phyloP scores from a whole-genome alignment of 176 grass and related monocot species.

The Oropetium thomaeum region DNA sequence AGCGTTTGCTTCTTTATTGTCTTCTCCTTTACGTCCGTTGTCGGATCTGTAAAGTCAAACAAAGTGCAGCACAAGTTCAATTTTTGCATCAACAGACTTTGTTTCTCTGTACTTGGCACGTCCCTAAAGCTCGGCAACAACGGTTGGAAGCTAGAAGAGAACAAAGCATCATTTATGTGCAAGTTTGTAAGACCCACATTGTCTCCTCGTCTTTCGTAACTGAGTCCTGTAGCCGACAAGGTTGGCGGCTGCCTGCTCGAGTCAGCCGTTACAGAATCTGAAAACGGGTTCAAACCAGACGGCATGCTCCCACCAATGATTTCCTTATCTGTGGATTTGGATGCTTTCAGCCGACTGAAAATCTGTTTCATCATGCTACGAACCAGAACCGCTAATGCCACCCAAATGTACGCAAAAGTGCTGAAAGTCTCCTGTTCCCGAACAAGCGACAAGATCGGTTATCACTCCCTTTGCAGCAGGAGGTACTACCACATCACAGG shows the following conservation, averaged over 20 bases:
- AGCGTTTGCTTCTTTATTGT: constrained; percentile 38
- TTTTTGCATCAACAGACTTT: constrained; percentile 38
- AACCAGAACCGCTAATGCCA: constrained; percentile 7
- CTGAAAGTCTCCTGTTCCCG: background rate
- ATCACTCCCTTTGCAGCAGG: background rate
- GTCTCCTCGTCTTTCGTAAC: constrained; percentile 7
- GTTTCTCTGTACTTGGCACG: constrained; percentile 39
- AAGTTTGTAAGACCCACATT: background rate
- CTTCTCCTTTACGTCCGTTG: constrained; percentile 38
- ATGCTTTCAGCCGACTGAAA: constrained; percentile 27
- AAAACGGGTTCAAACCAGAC: background rate
- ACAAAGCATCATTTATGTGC: background rate
- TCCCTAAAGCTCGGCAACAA: constrained; percentile 56
- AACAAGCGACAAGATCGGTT: background rate
- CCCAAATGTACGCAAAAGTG: background rate
- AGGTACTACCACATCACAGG: background rate
- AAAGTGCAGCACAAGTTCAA: constrained; percentile 37
- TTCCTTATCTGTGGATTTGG: constrained; percentile 29
- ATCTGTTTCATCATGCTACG: constrained; percentile 43
- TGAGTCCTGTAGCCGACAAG: constrained; percentile 8
- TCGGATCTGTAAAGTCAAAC: constrained; percentile 45
- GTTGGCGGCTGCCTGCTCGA: background rate
- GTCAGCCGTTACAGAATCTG: background rate
- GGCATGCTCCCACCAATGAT: constrained; percentile 5
- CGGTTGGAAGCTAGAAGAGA: constrained; percentile 18